Percentiles rank a stretch among this genome's conserved stretches.
These are phyloP conservation scores for Pseudogymnoascus sp. DNA, from an alignment of 2,329 filamentous ascomycete genomes.

Conservation along the genomic window DNA sequence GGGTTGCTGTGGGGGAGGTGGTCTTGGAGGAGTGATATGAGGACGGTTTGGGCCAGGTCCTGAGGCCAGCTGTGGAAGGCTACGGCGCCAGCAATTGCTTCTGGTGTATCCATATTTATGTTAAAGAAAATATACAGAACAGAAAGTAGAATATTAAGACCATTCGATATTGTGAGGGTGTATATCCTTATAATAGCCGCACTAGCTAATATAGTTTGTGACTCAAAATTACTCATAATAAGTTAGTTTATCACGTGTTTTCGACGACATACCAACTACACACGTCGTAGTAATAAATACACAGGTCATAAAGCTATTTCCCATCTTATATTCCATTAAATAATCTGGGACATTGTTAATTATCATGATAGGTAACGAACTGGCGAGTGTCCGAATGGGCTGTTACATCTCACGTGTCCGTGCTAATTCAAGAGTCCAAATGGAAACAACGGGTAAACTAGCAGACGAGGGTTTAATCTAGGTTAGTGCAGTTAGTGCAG, in stretches of 20 bases:
- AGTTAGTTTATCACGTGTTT: not conserved
- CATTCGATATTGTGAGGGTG: not conserved
- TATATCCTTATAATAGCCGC: not conserved
- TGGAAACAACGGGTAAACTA: not conserved
- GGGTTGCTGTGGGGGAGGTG: constrained; percentile 24
- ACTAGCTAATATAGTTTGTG: not conserved
- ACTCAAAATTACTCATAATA: not conserved
- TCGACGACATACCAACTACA: not conserved
- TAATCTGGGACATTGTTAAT: not conserved
- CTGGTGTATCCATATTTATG: not conserved
- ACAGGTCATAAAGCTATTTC: not conserved
- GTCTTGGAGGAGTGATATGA: constrained; percentile 18
- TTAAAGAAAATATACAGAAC: not conserved
- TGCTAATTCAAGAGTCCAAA: not conserved
- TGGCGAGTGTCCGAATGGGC: not conserved
- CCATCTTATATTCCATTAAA: not conserved
- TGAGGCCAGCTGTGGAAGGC: constrained; percentile 15
- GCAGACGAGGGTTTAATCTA: not conserved
- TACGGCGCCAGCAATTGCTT: not conserved
- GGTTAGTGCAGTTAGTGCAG: not conserved
- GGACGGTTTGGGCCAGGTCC: constrained; percentile 14
- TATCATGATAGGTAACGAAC: not conserved
- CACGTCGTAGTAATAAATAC: too few species aligned
- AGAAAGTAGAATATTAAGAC: not conserved
- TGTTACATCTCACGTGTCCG: not conserved